These are phyloP conservation scores for Fusarium verrucosum DNA, from an alignment of 2,329 filamentous ascomycete genomes.

Conservation along the genomic window DNA sequence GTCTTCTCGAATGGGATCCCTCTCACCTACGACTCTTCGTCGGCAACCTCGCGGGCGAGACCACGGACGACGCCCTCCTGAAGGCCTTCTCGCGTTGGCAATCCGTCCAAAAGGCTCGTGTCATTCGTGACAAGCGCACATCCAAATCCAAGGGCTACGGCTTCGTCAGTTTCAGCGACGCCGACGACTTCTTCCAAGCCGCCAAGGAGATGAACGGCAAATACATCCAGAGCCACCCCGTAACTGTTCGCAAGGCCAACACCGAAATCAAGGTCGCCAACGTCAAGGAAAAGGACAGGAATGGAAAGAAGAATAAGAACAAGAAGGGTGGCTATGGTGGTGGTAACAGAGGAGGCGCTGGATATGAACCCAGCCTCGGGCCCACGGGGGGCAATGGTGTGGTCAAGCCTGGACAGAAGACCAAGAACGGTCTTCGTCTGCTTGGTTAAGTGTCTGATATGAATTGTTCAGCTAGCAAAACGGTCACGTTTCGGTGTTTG, in stretches of 20 bases:
- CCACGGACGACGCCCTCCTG: slow-evolving; percentile 92
- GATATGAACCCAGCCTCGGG: slow-evolving; percentile 62
- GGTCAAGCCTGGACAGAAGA: slow-evolving; percentile 71
- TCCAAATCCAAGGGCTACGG: slow-evolving; percentile 97
- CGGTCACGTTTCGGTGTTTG: slow-evolving; percentile 23
- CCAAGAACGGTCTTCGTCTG: slow-evolving; percentile 70
- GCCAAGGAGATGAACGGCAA: slow-evolving; percentile 99
- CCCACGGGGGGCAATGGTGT: slow-evolving; percentile 62
- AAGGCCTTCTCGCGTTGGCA: slow-evolving; percentile 93
- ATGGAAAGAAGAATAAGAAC: slow-evolving; percentile 51
- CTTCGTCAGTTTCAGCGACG: slow-evolving; percentile 94
- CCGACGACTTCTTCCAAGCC: slow-evolving; percentile 95
- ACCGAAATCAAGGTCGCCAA: slow-evolving; percentile 86
- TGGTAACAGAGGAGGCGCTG: slow-evolving; percentile 43
- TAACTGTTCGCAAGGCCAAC: slow-evolving; percentile 85
- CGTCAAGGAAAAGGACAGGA: slow-evolving; percentile 67
- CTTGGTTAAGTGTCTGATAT: slow-evolving; percentile 56
- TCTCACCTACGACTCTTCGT: slow-evolving; percentile 94
- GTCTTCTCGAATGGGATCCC: slow-evolving; percentile 94
- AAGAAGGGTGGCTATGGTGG: slow-evolving; percentile 47
- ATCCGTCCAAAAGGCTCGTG: slow-evolving; percentile 90
- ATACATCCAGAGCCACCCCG: slow-evolving; percentile 97
- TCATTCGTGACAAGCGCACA: slow-evolving; percentile 93
- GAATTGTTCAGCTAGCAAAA: background rate
- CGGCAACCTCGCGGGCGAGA: slow-evolving; percentile 95